A percentile compares a stretch with the other conserved stretches of the same genome.
Evolutionary conservation across 176 grass and related monocot species (phyloP).

Genomic region (Carex pumila): DNA sequence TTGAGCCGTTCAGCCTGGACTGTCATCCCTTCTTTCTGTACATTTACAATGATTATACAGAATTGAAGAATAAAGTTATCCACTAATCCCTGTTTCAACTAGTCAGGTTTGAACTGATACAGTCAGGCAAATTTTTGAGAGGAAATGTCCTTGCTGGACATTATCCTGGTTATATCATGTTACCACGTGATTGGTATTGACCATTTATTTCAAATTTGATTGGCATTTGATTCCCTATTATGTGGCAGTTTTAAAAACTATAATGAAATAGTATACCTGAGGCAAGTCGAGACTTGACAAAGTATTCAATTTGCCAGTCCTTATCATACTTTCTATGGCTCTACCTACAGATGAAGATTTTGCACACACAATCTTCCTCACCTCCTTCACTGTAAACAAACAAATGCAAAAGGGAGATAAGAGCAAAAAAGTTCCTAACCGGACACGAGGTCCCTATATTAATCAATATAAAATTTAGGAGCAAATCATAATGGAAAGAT

Average conservation of each 20-base stretch:
- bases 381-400: slow-evolving; percentile 46
- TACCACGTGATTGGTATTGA: not conserved
- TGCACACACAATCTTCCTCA: slow-evolving; percentile 51
- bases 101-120: not conserved
- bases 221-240: not conserved
- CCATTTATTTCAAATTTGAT: not conserved
- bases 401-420: not conserved
- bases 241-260: not conserved
- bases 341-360: slow-evolving; percentile 43
- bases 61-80: slow-evolving; percentile 13
- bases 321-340: slow-evolving; percentile 78
- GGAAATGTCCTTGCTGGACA: not conserved
- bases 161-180: not conserved
- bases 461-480: not conserved
- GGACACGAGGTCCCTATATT: not conserved
- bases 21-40: slow-evolving; percentile 91
- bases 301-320: slow-evolving; percentile 59
- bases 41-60: slow-evolving; percentile 24
- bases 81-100: not conserved
- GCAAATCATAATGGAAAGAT: not conserved
- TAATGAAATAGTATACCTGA: slow-evolving; percentile 46
- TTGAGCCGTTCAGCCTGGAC: slow-evolving; percentile 85
- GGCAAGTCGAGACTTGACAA: slow-evolving; percentile 78
- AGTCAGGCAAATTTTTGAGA: not conserved
- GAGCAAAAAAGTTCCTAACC: not conserved